Conservation (phyloP, 2,329 filamentous ascomycete genomes). For the Fusarium sp. region DNA sequence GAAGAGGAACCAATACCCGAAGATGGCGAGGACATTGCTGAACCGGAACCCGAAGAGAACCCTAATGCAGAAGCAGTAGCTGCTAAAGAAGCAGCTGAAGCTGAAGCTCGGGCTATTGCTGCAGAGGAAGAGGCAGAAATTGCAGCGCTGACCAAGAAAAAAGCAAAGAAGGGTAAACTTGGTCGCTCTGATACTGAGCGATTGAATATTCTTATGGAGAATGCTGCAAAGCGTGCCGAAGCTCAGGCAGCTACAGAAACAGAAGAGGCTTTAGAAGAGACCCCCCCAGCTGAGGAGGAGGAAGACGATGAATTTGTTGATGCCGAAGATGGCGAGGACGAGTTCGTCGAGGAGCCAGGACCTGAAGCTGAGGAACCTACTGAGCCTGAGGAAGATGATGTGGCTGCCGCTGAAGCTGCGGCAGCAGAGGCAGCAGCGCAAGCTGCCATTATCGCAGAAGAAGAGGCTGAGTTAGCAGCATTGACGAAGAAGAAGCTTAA, state of each 20-base stretch:
- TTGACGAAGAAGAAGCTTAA: constrained; percentile 54
- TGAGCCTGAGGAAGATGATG: constrained; percentile 44
- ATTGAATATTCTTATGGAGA: constrained; percentile 34
- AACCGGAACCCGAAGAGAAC: constrained; percentile 41
- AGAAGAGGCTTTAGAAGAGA: constrained; percentile 46
- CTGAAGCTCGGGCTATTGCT: constrained; percentile 47
- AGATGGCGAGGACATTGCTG: constrained; percentile 27
- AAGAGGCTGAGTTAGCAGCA: constrained; percentile 58
- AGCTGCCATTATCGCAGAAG: constrained; percentile 46
- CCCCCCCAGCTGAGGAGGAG: constrained; percentile 51
- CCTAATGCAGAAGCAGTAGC: constrained; percentile 36
- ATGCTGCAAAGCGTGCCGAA: constrained; percentile 44
- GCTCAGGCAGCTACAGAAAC: constrained; percentile 47
- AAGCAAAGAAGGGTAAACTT: constrained; percentile 40
- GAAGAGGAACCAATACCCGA: constrained; percentile 34
- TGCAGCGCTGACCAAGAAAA: constrained; percentile 58
- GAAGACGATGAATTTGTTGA: constrained; percentile 35
- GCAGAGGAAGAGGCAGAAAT: constrained; percentile 50
- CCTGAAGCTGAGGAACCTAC: constrained; percentile 7
- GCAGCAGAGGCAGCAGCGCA: constrained; percentile 19
- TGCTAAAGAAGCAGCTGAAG: constrained; percentile 40
- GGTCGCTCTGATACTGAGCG: constrained; percentile 45
- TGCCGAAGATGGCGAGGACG: constrained; percentile 26
- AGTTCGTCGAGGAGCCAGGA: constrained; percentile 3
- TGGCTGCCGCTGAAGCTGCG: constrained; percentile 32